phyloP scores from a whole-genome alignment of 169 alveolate species.

The Cryptosporidium meleagridis region DNA sequence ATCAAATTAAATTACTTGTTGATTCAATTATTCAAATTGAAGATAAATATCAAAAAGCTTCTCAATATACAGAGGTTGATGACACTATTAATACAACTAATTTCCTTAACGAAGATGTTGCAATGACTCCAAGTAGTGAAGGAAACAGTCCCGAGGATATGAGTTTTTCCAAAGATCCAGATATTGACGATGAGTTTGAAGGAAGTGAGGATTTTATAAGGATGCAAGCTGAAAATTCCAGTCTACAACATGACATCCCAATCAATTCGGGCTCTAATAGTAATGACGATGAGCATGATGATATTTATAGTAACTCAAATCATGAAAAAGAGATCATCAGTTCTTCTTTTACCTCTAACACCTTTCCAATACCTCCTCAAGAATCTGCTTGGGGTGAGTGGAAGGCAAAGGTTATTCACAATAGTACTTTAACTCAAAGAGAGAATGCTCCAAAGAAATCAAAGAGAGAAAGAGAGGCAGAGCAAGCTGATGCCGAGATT shows the following conservation, averaged over 20 bases:
- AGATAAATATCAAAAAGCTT: not conserved
- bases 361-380: slow-evolving; percentile 80
- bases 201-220: not conserved
- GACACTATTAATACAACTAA: not conserved
- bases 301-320: not conserved
- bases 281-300: slow-evolving; percentile 42
- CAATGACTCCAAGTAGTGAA: slow-evolving; percentile 72
- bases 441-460: slow-evolving; percentile 87
- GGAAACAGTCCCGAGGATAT: slow-evolving; percentile 1
- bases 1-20: slow-evolving; percentile 13
- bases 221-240: not conserved
- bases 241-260: not conserved
- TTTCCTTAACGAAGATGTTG: slow-evolving; percentile 20
- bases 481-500: slow-evolving; percentile 90
- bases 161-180: not conserved
- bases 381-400: slow-evolving; percentile 91
- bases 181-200: slow-evolving; percentile 14
- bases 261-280: slow-evolving; percentile 24
- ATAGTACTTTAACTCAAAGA: slow-evolving; percentile 89
- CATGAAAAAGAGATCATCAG: slow-evolving; percentile 15
- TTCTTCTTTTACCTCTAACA: slow-evolving; percentile 10
- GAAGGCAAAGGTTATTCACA: slow-evolving; percentile 93
- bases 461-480: slow-evolving; percentile 89
- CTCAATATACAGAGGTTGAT: not conserved
- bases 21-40: slow-evolving; percentile 20